Evolutionary conservation across 306 rosid species (phyloP), one percentile per base, ranked within the genome.

Genomic region (Cyamopsis tetragonoloba): DNA sequence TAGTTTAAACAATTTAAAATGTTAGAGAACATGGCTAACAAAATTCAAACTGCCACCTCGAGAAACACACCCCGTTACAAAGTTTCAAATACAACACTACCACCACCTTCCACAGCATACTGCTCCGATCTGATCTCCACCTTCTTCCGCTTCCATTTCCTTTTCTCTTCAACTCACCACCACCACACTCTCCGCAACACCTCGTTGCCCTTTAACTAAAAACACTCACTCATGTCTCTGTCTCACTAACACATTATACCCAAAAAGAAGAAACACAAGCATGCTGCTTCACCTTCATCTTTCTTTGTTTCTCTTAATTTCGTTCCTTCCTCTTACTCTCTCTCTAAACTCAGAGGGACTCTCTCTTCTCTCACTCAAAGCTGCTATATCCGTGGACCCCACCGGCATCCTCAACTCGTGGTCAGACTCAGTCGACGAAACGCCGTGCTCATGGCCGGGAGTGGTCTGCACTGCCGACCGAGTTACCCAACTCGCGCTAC

Each of bases 311-410:
- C 43, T 28, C 11, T 11, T 0, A 4, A 6, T 68, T 4, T 26
- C 4, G 1, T 1, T 51, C 63, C 5, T 54, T 49, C 14, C 75
- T 4, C 9, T 72, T 7, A 57, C 51, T 10, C 42, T 44, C 24
- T 62, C 81, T 41, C 87, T 90, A 5, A 85, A 77, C 87, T 70
- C 87, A 14, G 96, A 90, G 8, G 95, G 95, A 0, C 85, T 90
- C 51, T 78, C 91, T 0, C 82, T 90, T n/a, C 81, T 90, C 0
- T 95, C 96, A 0, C 83, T 90, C 11, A 90, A 90, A 68, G 85
- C 88, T 56, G 96, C 96, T n/a, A 80, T 85, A 5, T 85, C 85
- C 2, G 2, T 68, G n/a, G 95, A 90, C 73, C 95, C 89, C n/a
- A 51, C 78, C 1, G 79, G 79, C 0, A 31, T 62, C 3, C 95